Evolutionary conservation across 169 alveolate species (phyloP).

Genomic region (Besnoitia besnoiti): DNA sequence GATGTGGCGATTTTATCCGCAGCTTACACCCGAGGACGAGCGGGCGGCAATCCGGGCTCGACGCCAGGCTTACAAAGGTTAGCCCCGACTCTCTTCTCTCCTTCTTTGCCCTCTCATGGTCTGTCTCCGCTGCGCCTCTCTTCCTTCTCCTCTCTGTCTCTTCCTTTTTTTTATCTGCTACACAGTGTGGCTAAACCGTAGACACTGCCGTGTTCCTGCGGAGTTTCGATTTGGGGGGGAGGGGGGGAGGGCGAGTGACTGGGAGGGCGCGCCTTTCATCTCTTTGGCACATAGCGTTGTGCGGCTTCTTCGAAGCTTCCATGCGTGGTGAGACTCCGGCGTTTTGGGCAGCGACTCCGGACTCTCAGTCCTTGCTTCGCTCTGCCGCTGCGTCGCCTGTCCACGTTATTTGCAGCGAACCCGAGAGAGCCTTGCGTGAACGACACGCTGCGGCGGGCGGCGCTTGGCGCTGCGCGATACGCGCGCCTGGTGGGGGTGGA

Average conservation of each 20-base stretch:
- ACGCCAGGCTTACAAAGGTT: not conserved
- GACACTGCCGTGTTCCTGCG: too few species aligned
- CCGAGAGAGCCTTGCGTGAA: not conserved
- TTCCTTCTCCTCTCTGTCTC: not conserved
- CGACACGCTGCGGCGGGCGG: slow-evolving; percentile 42
- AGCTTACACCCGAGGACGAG: slow-evolving; percentile 12
- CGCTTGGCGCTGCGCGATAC: slow-evolving; percentile 30
- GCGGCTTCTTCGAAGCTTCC: too few species aligned
- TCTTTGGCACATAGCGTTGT: too few species aligned
- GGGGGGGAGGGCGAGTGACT: too few species aligned
- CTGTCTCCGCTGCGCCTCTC: not conserved
- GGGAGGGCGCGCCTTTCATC: too few species aligned
- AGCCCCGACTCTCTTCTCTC: not conserved
- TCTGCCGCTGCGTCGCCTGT: not conserved
- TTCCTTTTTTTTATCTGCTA: not conserved
- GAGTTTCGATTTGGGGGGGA: too few species aligned
- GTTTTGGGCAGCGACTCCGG: too few species aligned
- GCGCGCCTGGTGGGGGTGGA: slow-evolving; percentile 9
- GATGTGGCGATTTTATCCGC: too few species aligned
- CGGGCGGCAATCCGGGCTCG: not conserved
- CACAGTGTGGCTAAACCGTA: too few species aligned
- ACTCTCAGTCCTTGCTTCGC: too few species aligned
- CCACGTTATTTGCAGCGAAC: not conserved
- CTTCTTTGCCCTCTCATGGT: not conserved
- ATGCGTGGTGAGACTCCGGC: too few species aligned